phyloP scores from a whole-genome alignment of 2,329 filamentous ascomycete species.

The Corynespora cassiicola region DNA sequence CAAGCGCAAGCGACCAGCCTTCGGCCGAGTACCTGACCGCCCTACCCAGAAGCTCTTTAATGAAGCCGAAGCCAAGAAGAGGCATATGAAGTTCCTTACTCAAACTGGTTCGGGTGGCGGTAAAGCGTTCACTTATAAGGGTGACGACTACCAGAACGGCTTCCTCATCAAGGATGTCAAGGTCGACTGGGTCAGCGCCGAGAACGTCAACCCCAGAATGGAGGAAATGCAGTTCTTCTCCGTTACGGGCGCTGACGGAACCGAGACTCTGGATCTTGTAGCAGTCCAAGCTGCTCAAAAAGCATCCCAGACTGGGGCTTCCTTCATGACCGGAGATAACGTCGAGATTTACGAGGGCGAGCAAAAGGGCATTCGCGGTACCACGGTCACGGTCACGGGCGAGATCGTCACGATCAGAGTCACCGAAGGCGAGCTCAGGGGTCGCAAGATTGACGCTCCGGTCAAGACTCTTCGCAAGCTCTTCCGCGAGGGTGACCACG shows the following conservation, averaged over 20 bases:
- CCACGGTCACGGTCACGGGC: constrained; percentile 82
- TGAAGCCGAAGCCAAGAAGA: constrained; percentile 89
- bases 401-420: constrained; percentile 92
- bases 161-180: constrained; percentile 95
- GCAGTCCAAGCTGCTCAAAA: constrained; percentile 90
- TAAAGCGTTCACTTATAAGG: constrained; percentile 83
- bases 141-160: constrained; percentile 89
- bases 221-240: constrained; percentile 97
- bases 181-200: constrained; percentile 82
- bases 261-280: constrained; percentile 90
- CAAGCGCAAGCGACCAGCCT: constrained; percentile 78
- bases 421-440: constrained; percentile 79
- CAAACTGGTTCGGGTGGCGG: constrained; percentile 60
- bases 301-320: constrained; percentile 78
- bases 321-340: constrained; percentile 91
- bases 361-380: constrained; percentile 88
- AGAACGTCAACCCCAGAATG: constrained; percentile 89
- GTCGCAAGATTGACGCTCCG: constrained; percentile 89
- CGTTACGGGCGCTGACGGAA: constrained; percentile 86
- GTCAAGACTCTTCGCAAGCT: constrained; percentile 91
- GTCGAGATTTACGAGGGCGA: constrained; percentile 96
- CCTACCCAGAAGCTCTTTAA: constrained; percentile 92
- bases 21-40: constrained; percentile 63
- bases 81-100: constrained; percentile 70
- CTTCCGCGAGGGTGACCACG: constrained; percentile 92